These are phyloP conservation scores for Coprinopsis strossmayeri DNA, from an alignment of 768 basidiomycete species.

Conservation along the genomic window DNA sequence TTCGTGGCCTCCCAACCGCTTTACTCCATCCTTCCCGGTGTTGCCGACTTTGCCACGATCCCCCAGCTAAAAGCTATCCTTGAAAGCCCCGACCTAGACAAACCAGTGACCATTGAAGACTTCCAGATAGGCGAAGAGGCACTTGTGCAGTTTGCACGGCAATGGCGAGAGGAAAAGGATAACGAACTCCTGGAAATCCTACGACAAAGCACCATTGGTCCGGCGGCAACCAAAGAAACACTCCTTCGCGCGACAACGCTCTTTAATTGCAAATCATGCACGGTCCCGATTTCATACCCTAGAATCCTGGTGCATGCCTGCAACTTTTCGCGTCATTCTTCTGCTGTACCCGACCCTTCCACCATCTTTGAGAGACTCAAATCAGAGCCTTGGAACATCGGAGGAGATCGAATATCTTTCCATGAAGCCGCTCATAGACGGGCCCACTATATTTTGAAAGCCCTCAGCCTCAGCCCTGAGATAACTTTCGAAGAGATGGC, in stretches of 20 bases:
- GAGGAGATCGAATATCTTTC: conserved; percentile 6
- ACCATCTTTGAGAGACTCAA: conserved; percentile 6
- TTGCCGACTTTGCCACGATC: conserved; percentile 18
- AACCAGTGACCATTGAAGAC: conserved; percentile 14
- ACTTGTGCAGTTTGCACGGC: conserved; percentile 13
- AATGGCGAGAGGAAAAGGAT: conserved; percentile 18
- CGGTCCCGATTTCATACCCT: conserved; percentile 20
- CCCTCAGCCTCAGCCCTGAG: neutral
- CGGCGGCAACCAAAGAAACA: conserved; percentile 3
- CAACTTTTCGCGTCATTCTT: conserved; percentile 2
- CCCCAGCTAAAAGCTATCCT: conserved; percentile 18
- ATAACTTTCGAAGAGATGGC: conserved; percentile 4
- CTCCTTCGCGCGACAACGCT: conserved; percentile 19
- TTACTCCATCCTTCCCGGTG: conserved; percentile 16
- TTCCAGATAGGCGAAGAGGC: conserved; percentile 14
- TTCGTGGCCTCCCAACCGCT: conserved; percentile 14
- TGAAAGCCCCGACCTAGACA: conserved; percentile 13
- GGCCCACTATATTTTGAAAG: conserved; percentile 3
- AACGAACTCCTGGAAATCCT: conserved; percentile 15
- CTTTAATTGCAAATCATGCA: conserved; percentile 20
- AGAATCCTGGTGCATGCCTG: conserved; percentile 20
- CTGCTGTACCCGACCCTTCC: neutral
- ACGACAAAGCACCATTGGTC: conserved; percentile 8
- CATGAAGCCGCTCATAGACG: conserved; percentile 8
- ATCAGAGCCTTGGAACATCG: conserved; percentile 8